Evolutionary conservation across 2,329 filamentous ascomycete species (phyloP), one percentile per base, ranked within the genome.

Genomic region (Penicillium crustosum): DNA sequence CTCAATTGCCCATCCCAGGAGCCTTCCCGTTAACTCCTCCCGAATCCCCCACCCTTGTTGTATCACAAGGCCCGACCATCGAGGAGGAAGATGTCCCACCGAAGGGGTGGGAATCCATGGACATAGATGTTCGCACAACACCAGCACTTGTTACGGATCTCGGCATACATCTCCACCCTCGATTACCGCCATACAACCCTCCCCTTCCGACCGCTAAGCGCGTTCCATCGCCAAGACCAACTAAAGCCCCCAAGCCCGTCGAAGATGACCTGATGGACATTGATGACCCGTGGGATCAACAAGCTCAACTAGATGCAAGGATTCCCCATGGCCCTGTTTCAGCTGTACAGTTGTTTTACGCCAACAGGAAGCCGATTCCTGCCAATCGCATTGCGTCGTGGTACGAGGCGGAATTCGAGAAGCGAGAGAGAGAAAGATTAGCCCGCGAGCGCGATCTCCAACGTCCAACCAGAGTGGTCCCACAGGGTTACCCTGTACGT

Each of bases 401-500:
- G 47, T 71, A 65, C 52, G 65, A 69, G 10, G n/a, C 55, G 3
- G 65, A 65, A 57, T 74, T 68, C 64, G 59, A 66, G 19, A 57
- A 65, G 27, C 65, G 65, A 10, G 66, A 73, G 52, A 64, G 62
- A 19, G 67, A 67, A 53, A 60, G 68, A 54, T 56, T 58, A 35
- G 63, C 59, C 10, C 58, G 66, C 35, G 59, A 70, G 44, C 57
- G 39, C 15, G 63, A 59, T 10, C 55, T 45, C 12, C 53, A 57
- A 21, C 59, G 62, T 10, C 62, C 65, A 19, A 43, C 50, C n/a
- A 65, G 67, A 29, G 61, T 70, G 12, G 53, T 51, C 7, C 69
- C 61, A 44, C 51, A 67, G 57, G 69, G 72, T 38, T 66, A 68
- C n/a, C 63, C 71, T 59, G 72, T 77, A 39, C 70, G 70, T 6